Evolutionary conservation across 2,329 filamentous ascomycete species (phyloP), one percentile per base, ranked within the genome.

Genomic region (Lasiodiplodia hormozganensis): DNA sequence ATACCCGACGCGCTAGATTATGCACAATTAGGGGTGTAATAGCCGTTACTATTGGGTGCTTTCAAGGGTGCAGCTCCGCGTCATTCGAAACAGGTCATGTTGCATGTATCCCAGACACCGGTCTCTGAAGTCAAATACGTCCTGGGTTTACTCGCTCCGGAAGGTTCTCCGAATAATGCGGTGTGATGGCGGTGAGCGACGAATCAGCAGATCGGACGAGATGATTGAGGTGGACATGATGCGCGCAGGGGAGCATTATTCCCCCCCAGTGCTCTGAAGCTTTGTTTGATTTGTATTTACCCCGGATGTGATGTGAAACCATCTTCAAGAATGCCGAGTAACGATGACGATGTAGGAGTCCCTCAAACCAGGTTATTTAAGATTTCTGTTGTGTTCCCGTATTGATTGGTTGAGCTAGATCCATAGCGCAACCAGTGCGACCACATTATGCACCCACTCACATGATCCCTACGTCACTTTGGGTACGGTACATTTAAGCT

Each of bases 81-180:
- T 18, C 40, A 18, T 34, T 64, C 31, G 60, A 52, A 47, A 64
- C 60, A 31, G 5, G 47, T 64, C 47, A 49, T 14, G 60, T 64
- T 38, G 60, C 60, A 38, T n/a, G 0, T 8, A 64, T 34, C 4
- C 47, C 60, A 47, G 7, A 5, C 18, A 36, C 40, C 16, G 40
- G 25, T 40, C 28, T 52, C 60, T 31, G 60, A 64, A 38, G 2
- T 47, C 10, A 2, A 47, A 10, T 28, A 21, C 8, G 8, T 47
- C 1, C 6, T n/a, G 7, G n/a, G 1, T 47, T 7, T 21, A 21
- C 43, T 47, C n/a, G 8, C 43, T 10, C n/a, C 43, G 12, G 40
- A 8, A n/a, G 8, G 6, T 47, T n/a, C 7, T 47, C 18, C 43
- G 43, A 2, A 21, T 47, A 47, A n/a, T 6, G 43, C 18, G 43